phyloP scores from a whole-genome alignment of 768 basidiomycete genomes.

The Tylopilus balloui region DNA sequence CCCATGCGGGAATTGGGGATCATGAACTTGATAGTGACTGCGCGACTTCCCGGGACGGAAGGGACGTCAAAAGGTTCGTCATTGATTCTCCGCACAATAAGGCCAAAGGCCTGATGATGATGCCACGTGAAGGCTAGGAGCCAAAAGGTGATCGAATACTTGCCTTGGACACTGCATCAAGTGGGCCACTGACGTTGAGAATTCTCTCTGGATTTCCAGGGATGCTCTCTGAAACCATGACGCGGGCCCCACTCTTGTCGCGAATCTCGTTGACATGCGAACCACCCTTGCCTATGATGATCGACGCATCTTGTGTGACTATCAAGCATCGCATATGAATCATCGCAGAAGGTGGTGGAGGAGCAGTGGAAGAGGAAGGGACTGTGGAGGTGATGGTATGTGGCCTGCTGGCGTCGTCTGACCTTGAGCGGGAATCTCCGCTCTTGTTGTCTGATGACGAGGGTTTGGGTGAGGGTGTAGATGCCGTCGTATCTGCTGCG shows the following conservation, averaged over 20 bases:
- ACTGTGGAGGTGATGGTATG: slow-evolving; percentile 45
- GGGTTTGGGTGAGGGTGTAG: slow-evolving; percentile 53
- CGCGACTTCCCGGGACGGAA: slow-evolving; percentile 95
- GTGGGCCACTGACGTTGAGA: slow-evolving; percentile 89
- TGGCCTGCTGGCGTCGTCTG: slow-evolving; percentile 36
- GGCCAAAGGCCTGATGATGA: slow-evolving; percentile 80
- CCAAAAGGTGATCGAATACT: slow-evolving; percentile 18
- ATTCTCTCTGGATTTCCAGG: slow-evolving; percentile 99
- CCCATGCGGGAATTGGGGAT: slow-evolving; percentile 99
- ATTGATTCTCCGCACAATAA: slow-evolving; percentile 97
- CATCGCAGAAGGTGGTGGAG: slow-evolving; percentile 63
- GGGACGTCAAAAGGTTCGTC: slow-evolving; percentile 98
- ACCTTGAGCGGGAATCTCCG: slow-evolving; percentile 35
- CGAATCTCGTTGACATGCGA: slow-evolving; percentile 98
- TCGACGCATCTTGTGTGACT: slow-evolving; percentile 98
- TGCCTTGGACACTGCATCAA: slow-evolving; percentile 99
- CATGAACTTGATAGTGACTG: slow-evolving; percentile 99
- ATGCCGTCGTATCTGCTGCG: slow-evolving; percentile 45
- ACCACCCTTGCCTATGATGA: slow-evolving; percentile 96
- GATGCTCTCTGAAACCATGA: slow-evolving; percentile 97
- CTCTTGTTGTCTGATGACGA: slow-evolving; percentile 41
- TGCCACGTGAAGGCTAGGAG: slow-evolving; percentile 1
- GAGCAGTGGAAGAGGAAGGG: slow-evolving; percentile 44
- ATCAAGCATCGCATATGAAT: slow-evolving; percentile 99
- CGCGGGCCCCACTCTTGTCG: slow-evolving; percentile 93